Evolutionary conservation across 2,329 filamentous ascomycete genomes (phyloP), one percentile per base, ranked within the genome.

Genomic region (Didymella keratinophila): DNA sequence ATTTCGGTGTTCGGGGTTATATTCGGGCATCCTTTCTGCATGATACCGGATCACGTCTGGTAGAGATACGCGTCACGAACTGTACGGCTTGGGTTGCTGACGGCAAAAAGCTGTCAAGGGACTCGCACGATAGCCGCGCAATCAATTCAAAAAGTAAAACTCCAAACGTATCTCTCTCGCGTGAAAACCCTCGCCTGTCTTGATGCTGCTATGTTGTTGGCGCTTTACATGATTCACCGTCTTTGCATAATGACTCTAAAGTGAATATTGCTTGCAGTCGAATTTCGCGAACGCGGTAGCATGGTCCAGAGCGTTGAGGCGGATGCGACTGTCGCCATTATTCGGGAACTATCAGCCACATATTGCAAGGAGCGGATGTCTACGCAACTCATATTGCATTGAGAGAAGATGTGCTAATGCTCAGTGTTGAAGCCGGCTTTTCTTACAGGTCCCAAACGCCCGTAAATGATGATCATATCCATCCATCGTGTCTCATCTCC

Each of bases 1-100:
- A 14, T 60, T 60, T 52, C 25, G 57, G 57, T 56, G 57, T 60
- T 60, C 34, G 52, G 57, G 57, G 57, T 48, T 60, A 23, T 25
- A 18, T 56, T 52, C 39, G 52, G 52, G 52, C 57, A 56, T 52
- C 44, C 42, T 18, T 55, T 46, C 44, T 36, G 57, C 57, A 60
- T 60, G 42, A 46, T 48, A 34, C 37, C 52, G 37, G 52, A 25
- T 48, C 28, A 27, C 10, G 42, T 45, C 47, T 32, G 52, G 42
- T 52, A 55, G 30, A 48, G 56, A 58, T 39, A 48, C 46, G 41
- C 18, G 34, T 55, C 34, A 55, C 30, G 51, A 55, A 41, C 34
- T 46, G 50, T 58, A 54, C 28, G 56, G 53, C 41, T 51, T 25
- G 34, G 32, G 32, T 34, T 25, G n/a, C 34, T 47, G 23, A 34